Evolutionary conservation across 1,284 basidiomycete genomes (phyloP).

Genomic region (Ustilago xerochloae): DNA sequence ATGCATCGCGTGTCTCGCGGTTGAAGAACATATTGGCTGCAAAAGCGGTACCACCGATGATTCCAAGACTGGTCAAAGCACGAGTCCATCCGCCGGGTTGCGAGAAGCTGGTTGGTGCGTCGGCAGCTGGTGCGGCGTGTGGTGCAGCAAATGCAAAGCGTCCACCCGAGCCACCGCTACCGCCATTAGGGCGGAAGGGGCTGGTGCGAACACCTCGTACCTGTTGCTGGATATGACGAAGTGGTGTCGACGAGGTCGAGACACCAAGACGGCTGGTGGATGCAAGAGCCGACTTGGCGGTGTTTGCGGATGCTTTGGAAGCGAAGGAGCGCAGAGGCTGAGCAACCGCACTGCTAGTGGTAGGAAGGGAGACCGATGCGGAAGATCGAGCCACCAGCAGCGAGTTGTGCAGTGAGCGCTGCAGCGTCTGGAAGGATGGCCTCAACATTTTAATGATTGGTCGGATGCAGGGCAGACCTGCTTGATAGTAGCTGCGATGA

Average conservation of each 20-base stretch:
- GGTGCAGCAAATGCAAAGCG: slow-evolving; percentile 49
- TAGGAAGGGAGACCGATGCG: slow-evolving; percentile 9
- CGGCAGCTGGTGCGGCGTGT: slow-evolving; percentile 51
- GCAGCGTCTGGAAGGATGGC: slow-evolving; percentile 47
- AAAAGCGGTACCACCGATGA: slow-evolving; percentile 64
- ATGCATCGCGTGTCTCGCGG: slow-evolving; percentile 60
- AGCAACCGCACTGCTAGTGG: slow-evolving; percentile 24
- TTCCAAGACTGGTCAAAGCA: slow-evolving; percentile 58
- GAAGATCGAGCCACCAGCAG: slow-evolving; percentile 47
- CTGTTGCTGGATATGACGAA: slow-evolving; percentile 39
- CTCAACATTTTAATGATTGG: slow-evolving; percentile 27
- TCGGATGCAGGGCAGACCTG: background rate
- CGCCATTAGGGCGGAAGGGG: slow-evolving; percentile 43
- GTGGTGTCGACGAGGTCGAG: slow-evolving; percentile 6
- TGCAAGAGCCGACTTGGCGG: slow-evolving; percentile 13
- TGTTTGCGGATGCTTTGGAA: slow-evolving; percentile 4
- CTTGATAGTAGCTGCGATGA: slow-evolving; percentile 1
- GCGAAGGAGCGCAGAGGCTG: slow-evolving; percentile 34
- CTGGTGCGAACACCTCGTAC: slow-evolving; percentile 43
- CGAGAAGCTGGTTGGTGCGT: slow-evolving; percentile 54
- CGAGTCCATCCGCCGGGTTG: slow-evolving; percentile 62
- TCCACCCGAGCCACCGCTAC: slow-evolving; percentile 13
- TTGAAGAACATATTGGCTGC: slow-evolving; percentile 66
- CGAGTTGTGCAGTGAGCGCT: slow-evolving; percentile 44
- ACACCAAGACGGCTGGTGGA: slow-evolving; percentile 1